Conservation (phyloP, 2,329 filamentous ascomycete genomes). For the Cercospora sojina region DNA sequence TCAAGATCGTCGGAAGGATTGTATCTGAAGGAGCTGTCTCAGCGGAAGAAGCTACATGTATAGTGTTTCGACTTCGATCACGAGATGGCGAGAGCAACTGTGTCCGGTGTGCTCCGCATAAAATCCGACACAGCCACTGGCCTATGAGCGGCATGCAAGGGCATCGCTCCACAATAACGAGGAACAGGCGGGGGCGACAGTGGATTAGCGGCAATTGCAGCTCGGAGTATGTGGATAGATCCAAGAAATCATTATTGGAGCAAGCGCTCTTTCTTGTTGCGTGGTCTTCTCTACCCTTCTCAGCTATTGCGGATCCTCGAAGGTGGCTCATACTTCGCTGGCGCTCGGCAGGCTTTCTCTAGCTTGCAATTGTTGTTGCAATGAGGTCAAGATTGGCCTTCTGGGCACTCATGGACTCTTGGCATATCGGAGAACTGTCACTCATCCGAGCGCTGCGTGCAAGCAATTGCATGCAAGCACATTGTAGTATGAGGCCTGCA, state of each 20-base stretch:
- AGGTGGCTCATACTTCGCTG: background rate
- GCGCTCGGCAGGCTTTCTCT: background rate
- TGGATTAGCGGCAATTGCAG: background rate
- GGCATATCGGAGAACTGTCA: too few species aligned
- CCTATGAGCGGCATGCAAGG: background rate
- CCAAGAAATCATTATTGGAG: background rate
- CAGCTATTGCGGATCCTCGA: background rate
- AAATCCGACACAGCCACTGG: background rate
- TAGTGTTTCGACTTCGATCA: background rate
- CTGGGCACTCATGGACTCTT: background rate
- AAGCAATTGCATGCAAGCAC: background rate
- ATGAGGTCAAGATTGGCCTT: background rate
- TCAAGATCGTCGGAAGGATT: background rate
- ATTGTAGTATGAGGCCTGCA: background rate
- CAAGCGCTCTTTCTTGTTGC: background rate
- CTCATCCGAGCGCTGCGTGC: too few species aligned
- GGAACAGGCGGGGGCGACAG: background rate
- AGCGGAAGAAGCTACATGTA: background rate
- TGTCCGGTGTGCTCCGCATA: background rate
- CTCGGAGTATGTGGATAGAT: background rate
- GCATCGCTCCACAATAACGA: background rate
- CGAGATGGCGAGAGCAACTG: conserved; percentile 4
- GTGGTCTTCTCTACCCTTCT: background rate
- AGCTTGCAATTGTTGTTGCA: background rate
- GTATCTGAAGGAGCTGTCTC: background rate